Evolutionary conservation across 495 filamentous ascomycete genomes (phyloP), one percentile per base, ranked within the genome.

Genomic region (Penicillium manginii): DNA sequence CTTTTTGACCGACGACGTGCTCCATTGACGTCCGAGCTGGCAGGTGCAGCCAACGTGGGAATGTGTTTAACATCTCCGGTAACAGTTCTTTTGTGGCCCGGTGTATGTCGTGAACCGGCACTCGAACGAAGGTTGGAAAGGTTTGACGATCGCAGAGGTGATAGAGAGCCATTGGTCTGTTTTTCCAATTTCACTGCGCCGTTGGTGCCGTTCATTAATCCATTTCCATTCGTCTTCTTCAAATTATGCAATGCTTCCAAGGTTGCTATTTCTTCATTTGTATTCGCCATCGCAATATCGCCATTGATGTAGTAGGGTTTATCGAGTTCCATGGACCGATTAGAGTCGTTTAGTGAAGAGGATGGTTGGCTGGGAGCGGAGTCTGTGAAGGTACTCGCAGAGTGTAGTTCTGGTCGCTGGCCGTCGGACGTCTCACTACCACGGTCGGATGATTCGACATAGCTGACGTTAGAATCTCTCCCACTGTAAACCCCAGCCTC

Each of bases 1-100:
- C 83, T 92, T 69, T 86, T 82, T 15, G 88, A 89, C 62, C 91
- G 90, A 40, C 66, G 66, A 18, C 73, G 60, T 37, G 51, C 58
- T 55, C 65, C 60, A 47, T 49, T 81, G 72, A 32, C 50, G 18
- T 54, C 61, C 12, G 57, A 46, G 37, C 15, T 74, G 60, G 42
- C 77, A 69, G 50, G 77, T 74, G 53, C 64, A 61, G 57, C 70
- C 71, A 35, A 68, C 70, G 64, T 74, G 68, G 50, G 73, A 62
- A 73, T 63, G 42, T 78, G 64, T 67, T 89, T 89, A 32, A 87
- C 78, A 42, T 83, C 70, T 23, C 88, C 87, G 62, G 85, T 83
- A 12, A 85, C 87, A 69, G 81, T 90, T 60, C 88, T 78, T 67
- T 90, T 90, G 22, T 80, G 78, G 9, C 77, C 70, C 11, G 60